Conservation (phyloP, 108 stramenopile genomes). For the Skeletonema costatum region DNA sequence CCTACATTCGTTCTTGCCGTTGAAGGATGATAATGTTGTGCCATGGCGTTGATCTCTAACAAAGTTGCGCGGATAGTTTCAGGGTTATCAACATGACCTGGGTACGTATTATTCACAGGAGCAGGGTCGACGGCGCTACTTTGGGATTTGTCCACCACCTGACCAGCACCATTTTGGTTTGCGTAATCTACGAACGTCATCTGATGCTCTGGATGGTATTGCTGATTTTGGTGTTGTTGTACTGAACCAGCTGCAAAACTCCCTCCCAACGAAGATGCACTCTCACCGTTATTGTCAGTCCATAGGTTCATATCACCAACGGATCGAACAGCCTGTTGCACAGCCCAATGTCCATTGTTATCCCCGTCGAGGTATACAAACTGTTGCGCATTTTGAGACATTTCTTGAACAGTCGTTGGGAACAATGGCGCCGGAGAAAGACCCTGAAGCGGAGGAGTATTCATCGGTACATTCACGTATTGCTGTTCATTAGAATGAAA, state of each 20-base stretch:
- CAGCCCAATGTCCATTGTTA: slow-evolving; percentile 28
- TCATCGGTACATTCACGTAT: neutral
- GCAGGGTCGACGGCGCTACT: neutral
- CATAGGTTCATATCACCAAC: slow-evolving; percentile 47
- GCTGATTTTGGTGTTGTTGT: slow-evolving; percentile 8
- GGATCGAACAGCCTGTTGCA: slow-evolving; percentile 69
- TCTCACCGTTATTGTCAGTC: slow-evolving; percentile 5
- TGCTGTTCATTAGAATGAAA: neutral
- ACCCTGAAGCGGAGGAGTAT: slow-evolving; percentile 3
- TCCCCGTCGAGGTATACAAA: slow-evolving; percentile 19
- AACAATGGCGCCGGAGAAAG: slow-evolving; percentile 33
- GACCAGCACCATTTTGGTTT: slow-evolving; percentile 4
- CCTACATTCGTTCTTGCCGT: neutral
- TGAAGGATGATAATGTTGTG: slow-evolving; percentile 11
- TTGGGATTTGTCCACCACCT: slow-evolving; percentile 8
- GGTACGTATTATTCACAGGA: neutral
- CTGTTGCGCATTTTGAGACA: slow-evolving; percentile 17
- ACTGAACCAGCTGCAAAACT: neutral
- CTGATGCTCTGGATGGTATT: neutral
- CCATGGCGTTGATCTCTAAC: slow-evolving; percentile 51
- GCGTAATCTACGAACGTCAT: slow-evolving; percentile 6
- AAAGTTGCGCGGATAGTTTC: slow-evolving; percentile 32
- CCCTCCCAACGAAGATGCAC: slow-evolving; percentile 1
- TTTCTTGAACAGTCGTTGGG: slow-evolving; percentile 21
- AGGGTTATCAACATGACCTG: slow-evolving; percentile 20